Evolutionary conservation across 192 early-diverging fungal genomes (phyloP), one percentile per base, ranked within the genome.

Genomic region (Backusella tarrabulga): DNA sequence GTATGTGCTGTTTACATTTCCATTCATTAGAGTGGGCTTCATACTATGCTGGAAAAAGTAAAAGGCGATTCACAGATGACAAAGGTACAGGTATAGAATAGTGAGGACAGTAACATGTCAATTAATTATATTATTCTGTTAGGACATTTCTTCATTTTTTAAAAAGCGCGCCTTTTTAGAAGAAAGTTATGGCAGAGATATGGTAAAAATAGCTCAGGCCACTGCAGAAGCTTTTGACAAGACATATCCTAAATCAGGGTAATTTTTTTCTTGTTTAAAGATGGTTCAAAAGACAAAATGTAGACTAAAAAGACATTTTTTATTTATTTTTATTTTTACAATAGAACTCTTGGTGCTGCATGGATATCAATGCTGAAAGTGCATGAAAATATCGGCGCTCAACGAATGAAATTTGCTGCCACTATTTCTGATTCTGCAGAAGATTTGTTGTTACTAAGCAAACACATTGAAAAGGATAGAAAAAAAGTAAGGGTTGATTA

Each of bases 131-230:
- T 63, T 23, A 50, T 66, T 26, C 42, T 83, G 26, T 42, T 73
- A 92, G 89, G 93, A 99, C 74, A 85, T 92, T 19, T 85, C 90
- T 6, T 67, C 81, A 1, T 98, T 99, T 76, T 83, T 99, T 21
- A 94, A 93, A 75, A 95, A 91, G 77, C 90, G 97, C n/a, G 94
- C 97, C 1, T 81, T 86, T n/a, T 91, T 98, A 26, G 97, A 99
- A 77, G 96, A 95, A 74, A 94, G 97, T 40, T 98, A 98, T 82
- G 93, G 91, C 34, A 87, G 91, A 46, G 85, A 87, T 38, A 87
- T 99, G 86, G 84, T 91, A 23, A 97, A 96, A 74, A 83, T 97
- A 0, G 86, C 92, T 19, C 92, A 91, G 32, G 80, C 79, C 63
- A 86, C 89, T 52, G 85, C 88, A 41, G 91, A 91, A 75, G 78